These are phyloP conservation scores for Bipolaris cookei DNA, from an alignment of 2,329 filamentous ascomycete genomes.

Conservation along the genomic window DNA sequence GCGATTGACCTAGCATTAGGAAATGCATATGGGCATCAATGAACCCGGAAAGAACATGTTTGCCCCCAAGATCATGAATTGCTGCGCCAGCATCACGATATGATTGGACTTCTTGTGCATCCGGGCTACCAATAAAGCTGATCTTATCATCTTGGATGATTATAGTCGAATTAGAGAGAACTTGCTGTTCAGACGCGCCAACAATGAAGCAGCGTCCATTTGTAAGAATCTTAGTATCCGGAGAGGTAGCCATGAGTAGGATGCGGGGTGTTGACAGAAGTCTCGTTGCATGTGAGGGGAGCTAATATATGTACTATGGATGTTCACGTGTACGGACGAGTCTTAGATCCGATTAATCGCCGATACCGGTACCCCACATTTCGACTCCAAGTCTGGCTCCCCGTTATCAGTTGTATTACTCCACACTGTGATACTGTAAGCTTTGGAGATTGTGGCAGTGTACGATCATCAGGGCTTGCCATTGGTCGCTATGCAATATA, in stretches of 20 bases:
- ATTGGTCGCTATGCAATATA: not conserved
- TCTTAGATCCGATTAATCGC: conserved; percentile 25
- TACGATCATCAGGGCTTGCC: not conserved
- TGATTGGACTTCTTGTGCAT: conserved; percentile 35
- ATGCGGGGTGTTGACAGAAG: not conserved
- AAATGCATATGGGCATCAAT: conserved; percentile 66
- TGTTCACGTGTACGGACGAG: not conserved
- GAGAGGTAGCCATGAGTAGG: conserved; percentile 17
- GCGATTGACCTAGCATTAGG: conserved; percentile 61
- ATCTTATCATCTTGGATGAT: conserved; percentile 53
- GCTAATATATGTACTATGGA: not conserved
- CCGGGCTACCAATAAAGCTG: conserved; percentile 47
- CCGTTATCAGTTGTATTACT: conserved; percentile 5
- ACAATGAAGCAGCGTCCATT: conserved; percentile 38
- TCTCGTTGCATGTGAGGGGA: conserved; percentile 10
- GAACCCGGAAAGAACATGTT: conserved; percentile 60
- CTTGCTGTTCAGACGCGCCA: conserved; percentile 4
- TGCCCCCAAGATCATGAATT: conserved; percentile 46
- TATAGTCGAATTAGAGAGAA: conserved; percentile 40
- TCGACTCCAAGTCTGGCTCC: not conserved
- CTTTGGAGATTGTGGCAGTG: not conserved
- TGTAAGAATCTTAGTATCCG: conserved; percentile 29
- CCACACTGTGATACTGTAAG: not conserved
- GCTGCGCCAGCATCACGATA: conserved; percentile 28
- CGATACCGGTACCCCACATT: conserved; percentile 8